Base-by-base conservation (phyloP, 768 basidiomycete genomes). In the Cystobasidium tubakii region DNA sequence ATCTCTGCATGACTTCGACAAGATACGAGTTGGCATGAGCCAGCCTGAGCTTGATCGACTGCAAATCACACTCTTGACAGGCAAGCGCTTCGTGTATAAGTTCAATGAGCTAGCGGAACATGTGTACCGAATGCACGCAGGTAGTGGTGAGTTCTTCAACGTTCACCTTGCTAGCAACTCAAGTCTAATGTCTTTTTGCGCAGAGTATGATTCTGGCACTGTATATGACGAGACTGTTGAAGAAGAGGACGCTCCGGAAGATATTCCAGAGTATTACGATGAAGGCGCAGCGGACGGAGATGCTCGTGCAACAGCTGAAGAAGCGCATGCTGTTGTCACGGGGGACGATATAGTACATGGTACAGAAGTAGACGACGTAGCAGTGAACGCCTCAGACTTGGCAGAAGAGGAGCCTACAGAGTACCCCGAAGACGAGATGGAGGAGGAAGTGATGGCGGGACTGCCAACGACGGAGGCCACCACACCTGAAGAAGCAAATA, bases 1-100 rank as follows among this genome's bases (percentile, higher is more conserved):
- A 1, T 76, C 76, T 1, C 62, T 79, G 25, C 65, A 66, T 55
- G 78, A 79, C 57, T 74, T 79, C 23, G 77, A 78, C 64, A 75
- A 77, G 31, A 74, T 79, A 33, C 74, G 77, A 29, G 60, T 75
- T 31, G 78, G 78, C 4, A 78, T 77, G 66, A 42, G 70, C 21
- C 72, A 77, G n/a, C 76, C 77, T 0, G 77, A 71, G 29, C 55
- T 71, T 19, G 69, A 71, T 36, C 50, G 69, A 31, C 55, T 71
- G 29, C 50, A 55, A 23, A n/a, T 71, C 4, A 57, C 50, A 19
- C 15, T 71, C 33, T 39, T n/a, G 6, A 60, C 25, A 6, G 69
- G 69, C 23, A 71, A 71, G 27, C 50, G 69, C 2, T 71, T 71
- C 29, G 29, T 53, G 15, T 71, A 57, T 54, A 53, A 55, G 44